phyloP scores from a whole-genome alignment of 768 basidiomycete species.

The Phlebiopsis flavidoalba region DNA sequence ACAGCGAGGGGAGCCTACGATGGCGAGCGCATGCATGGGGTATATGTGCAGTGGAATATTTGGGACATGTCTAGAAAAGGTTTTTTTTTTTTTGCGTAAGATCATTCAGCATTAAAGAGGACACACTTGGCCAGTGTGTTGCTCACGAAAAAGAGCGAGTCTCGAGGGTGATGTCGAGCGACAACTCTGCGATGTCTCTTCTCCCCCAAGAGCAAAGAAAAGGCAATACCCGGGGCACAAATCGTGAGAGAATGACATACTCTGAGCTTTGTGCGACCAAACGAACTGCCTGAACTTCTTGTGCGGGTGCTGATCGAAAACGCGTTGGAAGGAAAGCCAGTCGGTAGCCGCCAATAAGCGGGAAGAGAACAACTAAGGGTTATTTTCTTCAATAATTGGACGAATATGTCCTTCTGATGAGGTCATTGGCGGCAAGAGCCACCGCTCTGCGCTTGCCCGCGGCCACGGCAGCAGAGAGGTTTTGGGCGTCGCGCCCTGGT shows the following conservation, averaged over 20 bases:
- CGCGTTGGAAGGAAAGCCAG: constrained; percentile 38
- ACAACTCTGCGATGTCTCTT: constrained; percentile 36
- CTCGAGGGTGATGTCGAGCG: constrained; percentile 47
- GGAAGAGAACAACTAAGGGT: constrained; percentile 31
- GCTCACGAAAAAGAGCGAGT: constrained; percentile 66
- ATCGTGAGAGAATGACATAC: constrained; percentile 40
- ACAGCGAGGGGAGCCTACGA: constrained; percentile 25
- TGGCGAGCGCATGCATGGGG: constrained; percentile 58
- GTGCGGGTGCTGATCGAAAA: constrained; percentile 33
- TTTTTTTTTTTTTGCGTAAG: too few species aligned
- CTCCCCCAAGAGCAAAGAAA: constrained; percentile 36
- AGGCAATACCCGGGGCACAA: constrained; percentile 56
- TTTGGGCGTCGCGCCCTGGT: constrained; percentile 1
- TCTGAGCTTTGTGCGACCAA: constrained; percentile 28
- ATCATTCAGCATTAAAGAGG: background rate
- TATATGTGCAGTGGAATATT: constrained; percentile 62
- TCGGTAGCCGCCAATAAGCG: constrained; percentile 25
- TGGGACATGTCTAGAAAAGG: constrained; percentile 33
- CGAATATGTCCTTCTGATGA: constrained; percentile 20
- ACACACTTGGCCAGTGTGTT: constrained; percentile 11
- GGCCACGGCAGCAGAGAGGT: constrained; percentile 4
- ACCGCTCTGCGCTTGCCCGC: constrained; percentile 4
- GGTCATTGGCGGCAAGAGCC: constrained; percentile 1
- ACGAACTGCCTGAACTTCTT: constrained; percentile 28
- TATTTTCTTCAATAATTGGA: constrained; percentile 25